Percentiles rank a stretch among this genome's conserved stretches.
phyloP scores from a whole-genome alignment of 2,329 filamentous ascomycete genomes.

The Xylariaceae sp. region DNA sequence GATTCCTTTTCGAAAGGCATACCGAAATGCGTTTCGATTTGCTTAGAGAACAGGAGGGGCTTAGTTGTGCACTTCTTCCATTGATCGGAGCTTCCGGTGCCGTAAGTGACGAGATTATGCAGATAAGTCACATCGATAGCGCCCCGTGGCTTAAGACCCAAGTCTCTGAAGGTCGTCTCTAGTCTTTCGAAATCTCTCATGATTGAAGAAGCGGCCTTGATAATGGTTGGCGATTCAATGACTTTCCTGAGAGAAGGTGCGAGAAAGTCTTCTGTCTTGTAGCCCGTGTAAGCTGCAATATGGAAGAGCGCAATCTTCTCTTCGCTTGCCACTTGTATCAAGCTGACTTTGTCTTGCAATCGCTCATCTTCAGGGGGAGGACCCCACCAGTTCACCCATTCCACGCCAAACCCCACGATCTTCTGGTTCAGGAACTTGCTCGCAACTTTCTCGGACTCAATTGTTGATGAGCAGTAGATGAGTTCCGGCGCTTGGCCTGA shows the following conservation, averaged over 20 bases:
- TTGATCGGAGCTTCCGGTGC: neutral
- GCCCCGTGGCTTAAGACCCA: neutral
- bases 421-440: neutral
- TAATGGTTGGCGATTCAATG: neutral
- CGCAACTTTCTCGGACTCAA: neutral
- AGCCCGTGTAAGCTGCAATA: neutral
- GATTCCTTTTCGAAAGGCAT: neutral
- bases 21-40: neutral
- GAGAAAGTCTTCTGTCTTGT: neutral
- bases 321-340: neutral
- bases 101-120: conserved; percentile 1
- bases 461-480: neutral
- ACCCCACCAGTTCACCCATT: neutral
- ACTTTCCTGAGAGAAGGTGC: neutral
- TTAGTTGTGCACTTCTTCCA: neutral
- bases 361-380: neutral
- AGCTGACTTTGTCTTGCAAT: neutral
- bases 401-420: neutral
- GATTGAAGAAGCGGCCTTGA: neutral
- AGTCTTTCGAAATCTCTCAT: neutral
- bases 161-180: neutral
- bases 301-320: neutral
- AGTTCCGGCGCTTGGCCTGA: neutral
- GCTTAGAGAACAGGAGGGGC: neutral
- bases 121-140: neutral